phyloP scores from a whole-genome alignment of 306 rosid genomes.

The Adenanthera pavonina region DNA sequence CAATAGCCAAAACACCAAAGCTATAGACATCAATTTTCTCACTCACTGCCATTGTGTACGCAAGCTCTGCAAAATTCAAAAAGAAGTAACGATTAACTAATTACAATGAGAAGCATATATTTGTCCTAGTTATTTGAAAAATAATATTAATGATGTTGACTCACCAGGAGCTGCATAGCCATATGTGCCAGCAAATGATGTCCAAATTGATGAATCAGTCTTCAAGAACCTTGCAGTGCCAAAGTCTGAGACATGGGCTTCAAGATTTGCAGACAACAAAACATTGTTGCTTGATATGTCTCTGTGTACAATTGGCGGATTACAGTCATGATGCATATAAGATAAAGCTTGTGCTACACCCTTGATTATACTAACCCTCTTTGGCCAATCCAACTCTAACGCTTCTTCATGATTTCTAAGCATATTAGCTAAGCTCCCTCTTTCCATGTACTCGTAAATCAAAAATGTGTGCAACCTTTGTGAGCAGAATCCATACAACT shows the following conservation, averaged over 20 bases:
- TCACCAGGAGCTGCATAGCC: slow-evolving; percentile 41
- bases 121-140: too few relatives aligned
- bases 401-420: background rate
- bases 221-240: slow-evolving; percentile 34
- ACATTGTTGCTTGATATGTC: slow-evolving; percentile 42
- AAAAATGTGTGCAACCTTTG: background rate
- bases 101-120: too few relatives aligned
- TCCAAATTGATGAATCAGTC: background rate
- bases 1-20: slow-evolving; percentile 9
- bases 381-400: background rate
- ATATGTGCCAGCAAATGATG: slow-evolving; percentile 25
- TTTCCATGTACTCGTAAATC: background rate
- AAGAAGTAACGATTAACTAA: background rate
- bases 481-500: background rate
- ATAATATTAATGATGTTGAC: background rate
- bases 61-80: background rate
- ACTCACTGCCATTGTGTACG: background rate
- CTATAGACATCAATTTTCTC: background rate
- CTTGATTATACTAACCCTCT: background rate
- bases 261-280: slow-evolving; percentile 1
- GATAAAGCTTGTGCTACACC: background rate
- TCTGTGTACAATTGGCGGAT: background rate
- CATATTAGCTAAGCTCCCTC: background rate
- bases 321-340: background rate
- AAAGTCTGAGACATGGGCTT: slow-evolving; percentile 39